phyloP scores from a whole-genome alignment of 139 green algal genomes.

The Diplosphaera chodatii region DNA sequence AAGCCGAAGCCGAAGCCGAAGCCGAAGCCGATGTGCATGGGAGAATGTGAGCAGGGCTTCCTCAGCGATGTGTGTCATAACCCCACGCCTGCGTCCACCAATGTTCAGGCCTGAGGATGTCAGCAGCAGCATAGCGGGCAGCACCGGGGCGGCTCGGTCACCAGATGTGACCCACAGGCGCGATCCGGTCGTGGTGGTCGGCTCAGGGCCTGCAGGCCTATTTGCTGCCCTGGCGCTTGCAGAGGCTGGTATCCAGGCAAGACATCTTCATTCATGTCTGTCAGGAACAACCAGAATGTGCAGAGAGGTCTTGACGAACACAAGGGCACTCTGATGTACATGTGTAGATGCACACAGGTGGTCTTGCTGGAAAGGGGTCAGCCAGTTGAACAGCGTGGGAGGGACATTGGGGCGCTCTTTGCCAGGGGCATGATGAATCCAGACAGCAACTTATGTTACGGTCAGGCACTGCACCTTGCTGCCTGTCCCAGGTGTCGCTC shows the following conservation, averaged over 20 bases:
- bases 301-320: too few species aligned
- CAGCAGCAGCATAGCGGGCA: background rate
- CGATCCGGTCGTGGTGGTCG: slow-evolving; percentile 34
- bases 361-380: slow-evolving; percentile 70
- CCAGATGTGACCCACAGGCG: background rate
- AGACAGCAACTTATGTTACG: slow-evolving; percentile 81
- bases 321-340: too few species aligned
- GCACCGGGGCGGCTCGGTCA: background rate
- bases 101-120: background rate
- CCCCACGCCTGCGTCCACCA: too few species aligned
- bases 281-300: too few species aligned
- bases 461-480: too few species aligned
- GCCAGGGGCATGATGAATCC: slow-evolving; percentile 49
- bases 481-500: too few species aligned
- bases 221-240: slow-evolving; percentile 74
- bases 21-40: too few species aligned
- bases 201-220: slow-evolving; percentile 69
- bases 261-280: too few species aligned
- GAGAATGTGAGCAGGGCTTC: too few species aligned
- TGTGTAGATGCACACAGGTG: too few species aligned
- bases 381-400: slow-evolving; percentile 66
- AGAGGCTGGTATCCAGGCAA: slow-evolving; percentile 30
- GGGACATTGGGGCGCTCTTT: slow-evolving; percentile 77
- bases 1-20: too few species aligned
- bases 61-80: too few species aligned